Base-by-base conservation (phyloP, 805 yeast genomes). In the Nakazawaea populi region DNA sequence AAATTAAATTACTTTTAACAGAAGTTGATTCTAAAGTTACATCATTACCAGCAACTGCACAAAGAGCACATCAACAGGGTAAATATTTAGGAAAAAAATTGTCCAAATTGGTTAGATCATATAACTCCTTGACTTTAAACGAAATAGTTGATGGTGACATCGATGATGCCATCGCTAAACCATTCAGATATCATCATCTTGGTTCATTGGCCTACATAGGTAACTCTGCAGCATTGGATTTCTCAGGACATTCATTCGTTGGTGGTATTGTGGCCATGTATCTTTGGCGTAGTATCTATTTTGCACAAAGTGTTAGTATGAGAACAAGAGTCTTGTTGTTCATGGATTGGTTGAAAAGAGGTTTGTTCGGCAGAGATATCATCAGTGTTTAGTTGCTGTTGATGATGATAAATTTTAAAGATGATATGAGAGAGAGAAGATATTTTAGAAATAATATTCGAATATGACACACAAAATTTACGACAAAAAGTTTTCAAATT, bases 221-320 rank as follows among this genome's bases (percentile, higher is more conserved):
- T 54, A 83, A 82, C 61, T 80, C 83, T 46, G 89, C 89, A 2
- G 87, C 82, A 30, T 82, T 83, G 61, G 89, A 83, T 61, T 61
- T 79, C 51, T 75, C 80, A n/a, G 79, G 79, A 18, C 77, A 78
- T 58, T 72, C 83, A 34, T 75, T 80, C 54, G 79, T 82, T 53
- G 86, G 87, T 53, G 89, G 87, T 2, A 63, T 83, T 47, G 63
- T 82, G 40, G 87, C 87, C n/a, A 79, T 83, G 82, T 83, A 83
- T 61, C 65, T 83, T 49, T 83, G 89, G 89, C 77, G 89, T 70
- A 76, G 84, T 46, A 85, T 80, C 31, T 83, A 83, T 65, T 83
- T 82, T 66, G 78, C 86, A 34, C 85, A 83, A 63, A 76, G 84
- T 47, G 87, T 83, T 39, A 77, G 85, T 53, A 63, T 79, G 59